Percentiles rank a stretch among this genome's conserved stretches.
These are phyloP conservation scores for Penicillium coprophilum DNA, from an alignment of 495 filamentous ascomycete species.

Conservation along the genomic window DNA sequence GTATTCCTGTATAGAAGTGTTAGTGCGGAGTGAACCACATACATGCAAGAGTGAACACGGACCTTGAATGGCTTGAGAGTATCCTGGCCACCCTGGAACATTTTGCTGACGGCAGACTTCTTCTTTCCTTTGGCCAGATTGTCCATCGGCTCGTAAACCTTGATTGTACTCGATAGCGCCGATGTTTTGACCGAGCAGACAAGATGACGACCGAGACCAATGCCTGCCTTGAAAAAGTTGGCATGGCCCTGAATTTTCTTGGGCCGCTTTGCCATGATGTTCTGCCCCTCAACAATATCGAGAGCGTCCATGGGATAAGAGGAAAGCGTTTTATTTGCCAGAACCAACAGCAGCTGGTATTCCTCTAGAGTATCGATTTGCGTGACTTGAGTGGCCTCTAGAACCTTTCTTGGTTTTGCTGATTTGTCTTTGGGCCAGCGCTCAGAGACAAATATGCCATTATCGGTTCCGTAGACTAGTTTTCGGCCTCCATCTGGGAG, in stretches of 20 bases:
- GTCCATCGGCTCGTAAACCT: conserved; percentile 96
- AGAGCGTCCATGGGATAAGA: conserved; percentile 85
- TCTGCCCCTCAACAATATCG: conserved; percentile 72
- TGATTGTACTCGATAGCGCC: conserved; percentile 88
- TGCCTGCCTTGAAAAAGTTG: conserved; percentile 97
- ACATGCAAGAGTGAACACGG: conserved; percentile 20
- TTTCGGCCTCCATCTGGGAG: conserved; percentile 85
- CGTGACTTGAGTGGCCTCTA: conserved; percentile 84
- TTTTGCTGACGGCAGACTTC: conserved; percentile 87
- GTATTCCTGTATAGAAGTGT: conserved; percentile 64
- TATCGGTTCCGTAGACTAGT: conserved; percentile 88
- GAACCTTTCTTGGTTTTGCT: conserved; percentile 72
- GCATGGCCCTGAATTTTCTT: conserved; percentile 97
- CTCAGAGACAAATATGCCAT: conserved; percentile 87
- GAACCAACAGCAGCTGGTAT: conserved; percentile 85
- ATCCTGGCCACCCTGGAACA: conserved; percentile 92
- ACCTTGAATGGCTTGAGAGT: conserved; percentile 92
- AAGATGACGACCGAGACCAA: conserved; percentile 89
- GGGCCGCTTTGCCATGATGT: conserved; percentile 74
- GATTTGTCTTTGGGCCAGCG: conserved; percentile 81
- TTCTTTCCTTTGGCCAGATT: conserved; percentile 82
- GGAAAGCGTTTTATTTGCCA: conserved; percentile 85
- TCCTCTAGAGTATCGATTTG: conserved; percentile 97
- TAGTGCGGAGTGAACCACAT: neutral
- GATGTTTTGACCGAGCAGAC: conserved; percentile 94